Evolutionary conservation across 352 stramenopile genomes (phyloP), one percentile per base, ranked within the genome.

Genomic region (Pythium aphanidermatum): DNA sequence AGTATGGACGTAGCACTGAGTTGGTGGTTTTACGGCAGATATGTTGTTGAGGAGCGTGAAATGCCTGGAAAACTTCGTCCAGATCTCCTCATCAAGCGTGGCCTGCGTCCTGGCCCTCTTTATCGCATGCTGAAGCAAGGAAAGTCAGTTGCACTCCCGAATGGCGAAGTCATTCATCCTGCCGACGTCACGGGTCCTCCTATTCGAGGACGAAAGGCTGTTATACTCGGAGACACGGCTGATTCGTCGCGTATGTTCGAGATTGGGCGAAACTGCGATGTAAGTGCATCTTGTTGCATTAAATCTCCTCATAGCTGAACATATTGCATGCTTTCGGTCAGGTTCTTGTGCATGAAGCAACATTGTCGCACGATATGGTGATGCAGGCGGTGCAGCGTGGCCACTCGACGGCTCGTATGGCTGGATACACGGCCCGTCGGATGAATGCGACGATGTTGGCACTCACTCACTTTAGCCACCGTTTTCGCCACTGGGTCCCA

Each of bases 101-200:
- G 88, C 1, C 58, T 98, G n/a, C 74, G 71, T 8, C 78, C 73
- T 31, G 94, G 94, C 43, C 94, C 90, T 7, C 58, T 95, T 27
- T 98, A 96, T 65, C 70, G 70, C 16, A 49, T 83, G 64, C 61
- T 98, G 12, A 98, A 98, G 60, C 44, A 77, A 23, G 94, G 94
- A 17, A 67, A 82, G 23, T 75, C 53, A 41, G 75, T 98, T 19
- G 86, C 79, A 7, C 77, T 98, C 38, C 62, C 73, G 0, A 80
- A 86, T 56, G 77, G 86, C 25, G 64, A 75, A 20, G 55, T 63
- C 3, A 60, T 98, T n/a, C 55, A 82, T 38, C 77, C 88, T 6
- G 64, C 74, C 12, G 74, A 97, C 58, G 77, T 91, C 6, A 89
- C 61, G 13, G 74, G 70, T 10, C 76, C 71, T 12, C 51, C 69